A percentile compares a stretch with the other conserved stretches of the same genome.
Evolutionary conservation across 345 rosid species (phyloP).

Genomic region (Melastoma malabathricum): DNA sequence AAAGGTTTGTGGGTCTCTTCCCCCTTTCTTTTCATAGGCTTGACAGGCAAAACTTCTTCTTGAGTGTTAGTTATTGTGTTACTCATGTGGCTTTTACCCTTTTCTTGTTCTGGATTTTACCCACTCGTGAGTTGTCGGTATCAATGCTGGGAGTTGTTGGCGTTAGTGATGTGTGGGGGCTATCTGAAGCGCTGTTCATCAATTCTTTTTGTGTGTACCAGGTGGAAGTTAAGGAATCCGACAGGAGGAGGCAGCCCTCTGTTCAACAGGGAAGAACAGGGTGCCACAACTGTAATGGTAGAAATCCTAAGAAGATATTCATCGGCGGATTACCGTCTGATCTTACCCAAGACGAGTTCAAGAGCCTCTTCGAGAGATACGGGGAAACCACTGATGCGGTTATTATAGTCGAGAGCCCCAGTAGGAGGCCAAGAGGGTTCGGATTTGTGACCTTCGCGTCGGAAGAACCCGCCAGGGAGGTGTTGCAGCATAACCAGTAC

Average conservation of each 20-base stretch:
- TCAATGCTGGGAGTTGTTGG: no score
- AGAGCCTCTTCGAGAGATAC: constrained; percentile 53
- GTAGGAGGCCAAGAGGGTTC: constrained; percentile 73
- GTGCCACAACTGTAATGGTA: no score
- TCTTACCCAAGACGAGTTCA: constrained; percentile 55
- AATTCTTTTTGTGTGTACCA: no score
- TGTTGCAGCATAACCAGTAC: constrained; percentile 43
- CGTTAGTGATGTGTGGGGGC: no score
- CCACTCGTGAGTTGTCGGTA: no score
- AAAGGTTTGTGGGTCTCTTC: constrained; percentile 25
- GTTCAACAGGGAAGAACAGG: no score
- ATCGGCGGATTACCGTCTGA: constrained; percentile 71
- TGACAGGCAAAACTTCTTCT: background rate
- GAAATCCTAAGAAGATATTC: constrained; percentile 39
- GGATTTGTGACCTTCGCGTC: constrained; percentile 73
- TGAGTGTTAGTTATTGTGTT: no score
- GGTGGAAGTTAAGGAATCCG: no score
- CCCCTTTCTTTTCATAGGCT: background rate
- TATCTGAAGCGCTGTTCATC: no score
- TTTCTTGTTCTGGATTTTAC: no score
- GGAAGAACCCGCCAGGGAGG: constrained; percentile 56
- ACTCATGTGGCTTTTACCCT: no score
- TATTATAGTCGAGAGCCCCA: constrained; percentile 62
- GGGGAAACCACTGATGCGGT: constrained; percentile 71
- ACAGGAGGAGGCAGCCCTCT: no score